Percentiles rank a stretch among this genome's conserved stretches.
Evolutionary conservation across 306 rosid genomes (phyloP).

Genomic region (Citrullus colocynthis): DNA sequence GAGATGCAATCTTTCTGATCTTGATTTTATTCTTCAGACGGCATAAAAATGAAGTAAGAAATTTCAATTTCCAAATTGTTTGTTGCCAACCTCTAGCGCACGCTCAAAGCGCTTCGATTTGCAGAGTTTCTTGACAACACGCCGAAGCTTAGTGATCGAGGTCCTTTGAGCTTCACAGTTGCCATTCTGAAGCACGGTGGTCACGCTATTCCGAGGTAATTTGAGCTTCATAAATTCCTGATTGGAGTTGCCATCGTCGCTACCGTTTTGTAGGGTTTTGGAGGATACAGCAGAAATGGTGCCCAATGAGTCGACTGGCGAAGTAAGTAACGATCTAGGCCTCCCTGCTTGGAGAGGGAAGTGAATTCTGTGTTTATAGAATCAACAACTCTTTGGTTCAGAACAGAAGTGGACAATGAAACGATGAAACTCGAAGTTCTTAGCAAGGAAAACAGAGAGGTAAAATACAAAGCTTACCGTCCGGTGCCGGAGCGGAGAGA

Average conservation of each 20-base stretch:
- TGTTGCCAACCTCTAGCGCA: constrained; percentile 44
- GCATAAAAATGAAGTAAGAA: not conserved
- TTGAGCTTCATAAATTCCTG: constrained; percentile 22
- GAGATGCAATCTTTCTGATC: not conserved
- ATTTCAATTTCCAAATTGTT: not conserved
- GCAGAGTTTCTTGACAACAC: constrained; percentile 24
- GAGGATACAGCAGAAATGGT: not conserved
- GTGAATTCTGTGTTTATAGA: constrained; percentile 14
- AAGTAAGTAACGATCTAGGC: constrained; percentile 13
- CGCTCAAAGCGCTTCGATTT: constrained; percentile 41
- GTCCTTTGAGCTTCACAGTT: constrained; percentile 24
- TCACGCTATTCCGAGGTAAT: constrained; percentile 11
- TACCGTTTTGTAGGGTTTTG: not conserved
- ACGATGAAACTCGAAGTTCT: not conserved
- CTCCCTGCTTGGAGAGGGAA: constrained; percentile 10
- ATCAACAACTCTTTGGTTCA: not conserved
- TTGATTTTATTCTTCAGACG: not conserved
- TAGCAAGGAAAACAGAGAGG: not conserved
- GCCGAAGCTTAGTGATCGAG: constrained; percentile 38
- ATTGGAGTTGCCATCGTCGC: constrained; percentile 14
- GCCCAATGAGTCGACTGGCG: not conserved
- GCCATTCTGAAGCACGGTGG: constrained; percentile 33
- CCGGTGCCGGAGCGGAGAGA: constrained; percentile 16
- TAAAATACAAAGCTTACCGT: constrained; percentile 15
- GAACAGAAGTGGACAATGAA: not conserved